Conservation (phyloP, 352 stramenopile species). For the Globisporangium acanthophoron region DNA sequence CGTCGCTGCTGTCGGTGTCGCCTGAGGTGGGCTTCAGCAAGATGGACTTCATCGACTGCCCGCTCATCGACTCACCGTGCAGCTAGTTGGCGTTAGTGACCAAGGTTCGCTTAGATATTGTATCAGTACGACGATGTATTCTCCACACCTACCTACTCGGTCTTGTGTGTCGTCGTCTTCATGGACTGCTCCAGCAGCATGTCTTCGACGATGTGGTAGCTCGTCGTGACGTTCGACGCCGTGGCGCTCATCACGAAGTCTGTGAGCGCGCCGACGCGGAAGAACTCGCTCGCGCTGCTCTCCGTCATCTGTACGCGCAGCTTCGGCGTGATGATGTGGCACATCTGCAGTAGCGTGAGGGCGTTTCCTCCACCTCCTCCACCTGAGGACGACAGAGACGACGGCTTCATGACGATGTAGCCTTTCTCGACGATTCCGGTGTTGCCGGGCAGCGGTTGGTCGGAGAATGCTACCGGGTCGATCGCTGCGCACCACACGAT, state of each 20-base stretch:
- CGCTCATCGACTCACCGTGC: conserved; percentile 2
- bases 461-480: conserved; percentile 38
- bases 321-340: conserved; percentile 16
- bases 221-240: conserved; percentile 15
- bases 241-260: conserved; percentile 21
- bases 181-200: conserved; percentile 5
- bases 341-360: conserved; percentile 16
- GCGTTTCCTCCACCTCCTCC: no score
- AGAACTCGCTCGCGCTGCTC: conserved; percentile 3
- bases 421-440: conserved; percentile 33
- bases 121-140: background rate
- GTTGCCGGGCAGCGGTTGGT: conserved; percentile 29
- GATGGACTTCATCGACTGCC: conserved; percentile 2
- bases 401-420: conserved; percentile 32
- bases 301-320: background rate
- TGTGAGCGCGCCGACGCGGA: conserved; percentile 12
- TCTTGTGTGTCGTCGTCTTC: background rate
- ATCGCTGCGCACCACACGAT: conserved; percentile 35
- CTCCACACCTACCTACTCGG: background rate
- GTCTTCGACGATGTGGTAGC: conserved; percentile 21
- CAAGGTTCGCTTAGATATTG: conserved; percentile 2
- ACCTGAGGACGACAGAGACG: background rate
- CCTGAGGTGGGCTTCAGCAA: background rate
- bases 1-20: background rate
- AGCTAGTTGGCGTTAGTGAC: background rate